Percentiles rank a stretch among this genome's conserved stretches.
Conservation (phyloP, 2,329 filamentous ascomycete species). For the Cryphonectria japonica region DNA sequence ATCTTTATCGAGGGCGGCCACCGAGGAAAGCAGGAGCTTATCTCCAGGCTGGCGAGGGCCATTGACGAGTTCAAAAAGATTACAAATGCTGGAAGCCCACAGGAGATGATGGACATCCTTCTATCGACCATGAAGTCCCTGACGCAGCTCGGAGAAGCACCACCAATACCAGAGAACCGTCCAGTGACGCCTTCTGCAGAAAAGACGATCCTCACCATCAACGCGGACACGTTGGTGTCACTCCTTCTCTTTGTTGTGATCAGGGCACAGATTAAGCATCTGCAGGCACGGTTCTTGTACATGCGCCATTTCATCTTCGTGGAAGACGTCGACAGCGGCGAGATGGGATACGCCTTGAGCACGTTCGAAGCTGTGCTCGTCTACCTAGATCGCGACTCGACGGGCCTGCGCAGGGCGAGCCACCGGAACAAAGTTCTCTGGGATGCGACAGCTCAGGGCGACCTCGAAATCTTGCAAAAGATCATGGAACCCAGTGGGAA, state of each 20-base stretch:
- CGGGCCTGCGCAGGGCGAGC: conserved; percentile 80
- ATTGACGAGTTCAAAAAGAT: conserved; percentile 92
- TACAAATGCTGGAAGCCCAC: conserved; percentile 73
- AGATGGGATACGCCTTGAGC: conserved; percentile 93
- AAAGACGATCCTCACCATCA: conserved; percentile 63
- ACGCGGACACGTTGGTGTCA: conserved; percentile 92
- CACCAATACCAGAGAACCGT: conserved; percentile 42
- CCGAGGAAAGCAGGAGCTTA: conserved; percentile 79
- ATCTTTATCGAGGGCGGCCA: conserved; percentile 81
- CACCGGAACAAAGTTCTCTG: conserved; percentile 83
- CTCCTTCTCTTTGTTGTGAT: conserved; percentile 91
- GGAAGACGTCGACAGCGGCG: conserved; percentile 94
- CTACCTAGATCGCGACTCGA: conserved; percentile 83
- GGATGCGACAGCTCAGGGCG: conserved; percentile 81
- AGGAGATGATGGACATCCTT: conserved; percentile 85
- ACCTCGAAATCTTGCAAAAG: conserved; percentile 72
- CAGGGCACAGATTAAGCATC: conserved; percentile 80
- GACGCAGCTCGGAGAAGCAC: conserved; percentile 64
- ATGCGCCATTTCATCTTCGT: conserved; percentile 98
- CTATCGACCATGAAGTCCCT: conserved; percentile 82
- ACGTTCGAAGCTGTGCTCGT: conserved; percentile 93
- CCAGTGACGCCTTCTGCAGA: conserved; percentile 46
- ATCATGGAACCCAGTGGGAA: conserved; percentile 75
- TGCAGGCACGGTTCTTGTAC: conserved; percentile 89
- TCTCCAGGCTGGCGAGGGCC: conserved; percentile 74